Evolutionary conservation across 2,329 filamentous ascomycete species (phyloP).

Genomic region (Calonectria pseudoturangicola): DNA sequence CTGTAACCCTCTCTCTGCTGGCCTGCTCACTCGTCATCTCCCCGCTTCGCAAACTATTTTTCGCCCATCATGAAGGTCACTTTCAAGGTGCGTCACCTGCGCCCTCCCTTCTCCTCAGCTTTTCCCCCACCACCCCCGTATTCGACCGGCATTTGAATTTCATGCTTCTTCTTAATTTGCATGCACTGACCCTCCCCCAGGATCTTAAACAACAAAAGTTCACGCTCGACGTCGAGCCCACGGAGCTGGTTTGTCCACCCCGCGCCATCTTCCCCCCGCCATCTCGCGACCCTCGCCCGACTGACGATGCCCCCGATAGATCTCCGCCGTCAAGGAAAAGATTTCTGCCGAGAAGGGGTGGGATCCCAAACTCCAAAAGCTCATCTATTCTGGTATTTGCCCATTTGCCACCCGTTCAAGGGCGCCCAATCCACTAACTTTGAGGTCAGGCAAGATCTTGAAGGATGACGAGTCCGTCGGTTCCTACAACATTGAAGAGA

Average conservation of each 20-base stretch:
- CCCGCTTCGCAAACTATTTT: constrained; percentile 54
- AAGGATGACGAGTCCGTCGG: constrained; percentile 98
- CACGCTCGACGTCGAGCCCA: constrained; percentile 93
- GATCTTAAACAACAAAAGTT: constrained; percentile 99
- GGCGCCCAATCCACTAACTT: constrained; percentile 49
- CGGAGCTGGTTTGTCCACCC: constrained; percentile 85
- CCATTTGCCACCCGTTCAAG: constrained; percentile 21
- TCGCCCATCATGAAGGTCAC: constrained; percentile 80
- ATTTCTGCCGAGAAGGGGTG: constrained; percentile 95
- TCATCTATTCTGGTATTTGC: constrained; percentile 93
- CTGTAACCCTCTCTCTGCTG: constrained; percentile 12
- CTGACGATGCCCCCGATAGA: constrained; percentile 69
- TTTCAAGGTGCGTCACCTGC: constrained; percentile 72
- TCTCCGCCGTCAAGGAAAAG: constrained; percentile 93
- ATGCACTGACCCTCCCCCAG: constrained; percentile 66
- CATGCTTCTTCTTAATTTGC: background rate
- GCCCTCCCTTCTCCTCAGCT: constrained; percentile 11
- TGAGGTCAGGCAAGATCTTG: constrained; percentile 89
- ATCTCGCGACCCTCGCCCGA: constrained; percentile 42
- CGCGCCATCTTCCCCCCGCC: constrained; percentile 49
- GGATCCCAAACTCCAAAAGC: constrained; percentile 92
- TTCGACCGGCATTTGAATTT: background rate
- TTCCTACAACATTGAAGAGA: constrained; percentile 99
- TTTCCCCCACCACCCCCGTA: constrained; percentile 10
- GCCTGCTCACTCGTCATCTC: constrained; percentile 47